These are phyloP conservation scores for Hypomontagnella submonticulosa DNA, from an alignment of 495 filamentous ascomycete genomes.

Conservation along the genomic window DNA sequence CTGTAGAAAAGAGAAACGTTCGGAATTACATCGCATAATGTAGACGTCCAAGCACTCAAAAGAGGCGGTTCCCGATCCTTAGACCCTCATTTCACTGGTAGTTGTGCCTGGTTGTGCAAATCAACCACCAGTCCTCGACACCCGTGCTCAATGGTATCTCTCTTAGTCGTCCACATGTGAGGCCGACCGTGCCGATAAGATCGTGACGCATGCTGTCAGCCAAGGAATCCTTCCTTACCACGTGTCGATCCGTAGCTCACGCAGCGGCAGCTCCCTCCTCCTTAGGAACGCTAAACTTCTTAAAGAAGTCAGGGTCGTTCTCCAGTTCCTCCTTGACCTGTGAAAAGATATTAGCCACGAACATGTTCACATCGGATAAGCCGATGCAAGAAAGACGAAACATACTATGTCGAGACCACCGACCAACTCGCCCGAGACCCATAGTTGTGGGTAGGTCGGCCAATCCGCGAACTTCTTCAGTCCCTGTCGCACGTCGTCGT, in stretches of 20 bases:
- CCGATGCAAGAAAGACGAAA: constrained; percentile 40
- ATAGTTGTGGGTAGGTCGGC: constrained; percentile 96
- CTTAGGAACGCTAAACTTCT: constrained; percentile 67
- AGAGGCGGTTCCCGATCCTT: background rate
- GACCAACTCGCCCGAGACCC: constrained; percentile 83
- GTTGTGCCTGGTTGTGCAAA: background rate
- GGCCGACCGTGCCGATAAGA: background rate
- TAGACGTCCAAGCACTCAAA: constrained; percentile 17
- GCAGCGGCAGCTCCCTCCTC: constrained; percentile 48
- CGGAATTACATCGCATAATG: constrained; percentile 2
- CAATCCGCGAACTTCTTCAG: constrained; percentile 95
- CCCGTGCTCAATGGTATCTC: background rate
- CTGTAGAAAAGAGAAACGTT: constrained; percentile 9
- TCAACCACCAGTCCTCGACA: background rate
- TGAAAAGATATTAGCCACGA: constrained; percentile 37
- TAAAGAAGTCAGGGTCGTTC: constrained; percentile 78
- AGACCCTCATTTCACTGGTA: background rate
- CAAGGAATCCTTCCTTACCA: background rate
- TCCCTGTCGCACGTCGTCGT: constrained; percentile 96
- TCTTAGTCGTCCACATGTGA: background rate
- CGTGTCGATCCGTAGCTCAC: constrained; percentile 8
- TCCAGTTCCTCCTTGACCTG: constrained; percentile 71
- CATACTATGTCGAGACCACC: constrained; percentile 96
- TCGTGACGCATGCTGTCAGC: background rate
- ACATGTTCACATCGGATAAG: background rate